Evolutionary conservation across 228 moss, liverwort and hornwort genomes (phyloP).

Genomic region (Sphagnum magellanicum): DNA sequence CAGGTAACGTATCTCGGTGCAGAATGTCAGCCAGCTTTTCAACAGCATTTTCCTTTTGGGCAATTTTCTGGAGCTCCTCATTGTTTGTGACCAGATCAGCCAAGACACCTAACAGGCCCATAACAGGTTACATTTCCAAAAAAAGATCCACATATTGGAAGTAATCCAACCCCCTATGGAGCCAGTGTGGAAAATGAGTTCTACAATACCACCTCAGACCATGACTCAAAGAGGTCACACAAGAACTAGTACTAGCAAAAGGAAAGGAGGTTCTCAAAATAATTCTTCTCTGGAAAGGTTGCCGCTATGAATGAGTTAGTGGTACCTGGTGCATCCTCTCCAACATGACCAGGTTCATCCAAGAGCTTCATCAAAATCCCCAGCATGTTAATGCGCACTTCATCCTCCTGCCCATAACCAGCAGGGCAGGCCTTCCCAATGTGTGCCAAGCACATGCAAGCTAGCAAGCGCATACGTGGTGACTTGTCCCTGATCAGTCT

Average conservation of each 20-base stretch:
- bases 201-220: too few relatives aligned
- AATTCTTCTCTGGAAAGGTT: too few relatives aligned
- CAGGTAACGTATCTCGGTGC: constrained; percentile 59
- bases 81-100: constrained; percentile 77
- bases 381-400: constrained; percentile 78
- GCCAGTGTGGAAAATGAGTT: too few relatives aligned
- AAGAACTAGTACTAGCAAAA: too few relatives aligned
- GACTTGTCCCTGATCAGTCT: constrained; percentile 82
- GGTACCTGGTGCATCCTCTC: constrained; percentile 79
- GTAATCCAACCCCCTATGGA: too few relatives aligned
- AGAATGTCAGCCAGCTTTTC: constrained; percentile 77
- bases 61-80: constrained; percentile 86
- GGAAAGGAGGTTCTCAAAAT: too few relatives aligned
- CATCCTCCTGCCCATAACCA: constrained; percentile 60
- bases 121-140: too few relatives aligned
- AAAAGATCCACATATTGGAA: too few relatives aligned
- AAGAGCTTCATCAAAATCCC: constrained; percentile 76
- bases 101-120: constrained; percentile 43
- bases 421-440: constrained; percentile 69
- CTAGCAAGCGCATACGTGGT: constrained; percentile 70
- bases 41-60: constrained; percentile 64
- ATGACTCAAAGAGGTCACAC: too few relatives aligned
- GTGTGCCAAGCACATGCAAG: constrained; percentile 79
- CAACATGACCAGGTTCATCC: constrained; percentile 88
- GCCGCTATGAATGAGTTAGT: too few relatives aligned